Base-by-base conservation (phyloP, 345 rosid species). In the Citrus inodora region DNA sequence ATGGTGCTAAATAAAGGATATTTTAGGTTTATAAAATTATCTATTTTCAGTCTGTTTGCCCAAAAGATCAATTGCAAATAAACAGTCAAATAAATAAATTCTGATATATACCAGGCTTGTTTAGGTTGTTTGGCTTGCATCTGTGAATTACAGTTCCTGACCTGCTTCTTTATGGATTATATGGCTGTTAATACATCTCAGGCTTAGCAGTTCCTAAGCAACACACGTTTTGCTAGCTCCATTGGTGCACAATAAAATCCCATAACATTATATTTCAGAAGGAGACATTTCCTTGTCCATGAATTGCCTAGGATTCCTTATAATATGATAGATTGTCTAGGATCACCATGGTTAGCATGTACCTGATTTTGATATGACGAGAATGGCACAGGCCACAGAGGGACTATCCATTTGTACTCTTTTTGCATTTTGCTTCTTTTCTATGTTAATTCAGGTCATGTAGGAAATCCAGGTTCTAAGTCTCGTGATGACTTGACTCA, bases 1-100 rank as follows among this genome's bases (percentile, higher is more conserved):
- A 85, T 73, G 80, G 61, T 37, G 76, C 86, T 80, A 77, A 85
- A 79, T 82, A 60, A 84, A 37, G 32, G n/a, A 13, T 19, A 30
- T 21, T 60, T 17, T 72, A 19, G 48, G 74, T 75, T 37, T 46
- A 55, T 30, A 58, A 7, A 56, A 35, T 67, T 59, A 25, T 7
- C 61, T 55, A 24, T 46, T 62, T 62, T 66, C 8, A 10, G 27
- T 38, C 55, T 35, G 13, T 27, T 64, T 19, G 32, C 40, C 55
- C 55, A 17, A 5, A 10, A 13, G 9, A 21, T 51, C 30, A n/a
- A 48, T n/a, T 71, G 76, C 32, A 63, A 32, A 76, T 61, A 74
- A 61, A 28, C 5, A 40, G 25, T 61, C 27, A 61, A 76, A 68
- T 64, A 80, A 75, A 69, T 13, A 63, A 11, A 46, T 42, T 76